Base-by-base conservation (phyloP, 179 eudicot genomes). In the Beta macrorhiza region DNA sequence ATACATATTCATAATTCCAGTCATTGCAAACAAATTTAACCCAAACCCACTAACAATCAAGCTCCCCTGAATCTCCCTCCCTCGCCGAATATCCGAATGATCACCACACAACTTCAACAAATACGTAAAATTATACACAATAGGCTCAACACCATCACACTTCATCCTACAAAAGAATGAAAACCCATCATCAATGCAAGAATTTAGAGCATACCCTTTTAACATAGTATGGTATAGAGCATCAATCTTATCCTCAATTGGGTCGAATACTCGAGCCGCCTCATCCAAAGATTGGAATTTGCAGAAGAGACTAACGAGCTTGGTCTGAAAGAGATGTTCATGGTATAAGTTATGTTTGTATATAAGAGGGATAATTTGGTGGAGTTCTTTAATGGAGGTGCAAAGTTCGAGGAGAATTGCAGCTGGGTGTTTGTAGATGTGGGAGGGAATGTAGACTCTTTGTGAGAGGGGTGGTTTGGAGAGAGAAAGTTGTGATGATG, bases 71-170 rank as follows among this genome's bases (percentile, higher is more conserved):
- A 92, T 78, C 90, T 86, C 87, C 79, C 75, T 92, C 16, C 92
- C 97, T 76, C 72, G 84, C 37, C 78, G 56, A 82, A 85, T 29
- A 75, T 87, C 91, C 84, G 61, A 74, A 75, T 52, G 67, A 76
- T 89, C 91, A 0, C 91, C 91, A 84, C 94, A 91, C 79, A 84
- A 62, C 74, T 89, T 92, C 85, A 92, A 73, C 87, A 92, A 84
- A 72, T 91, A 89, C 17, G 85, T 77, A 37, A 86, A 92, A 73
- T 89, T 87, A 84, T 91, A 91, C 67, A 91, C 91, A 62, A 85
- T 83, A 3, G 84, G 86, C 56, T 61, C 65, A 62, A 91, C 86
- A 5, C 82, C 87, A 67, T 88, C 91, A 44, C 67, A 1, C 52
- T 79, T 82, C 97, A 92, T 88, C 53, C 88, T 70, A 72, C 79